phyloP scores from a whole-genome alignment of 768 basidiomycete genomes.

The Russula emetica region DNA sequence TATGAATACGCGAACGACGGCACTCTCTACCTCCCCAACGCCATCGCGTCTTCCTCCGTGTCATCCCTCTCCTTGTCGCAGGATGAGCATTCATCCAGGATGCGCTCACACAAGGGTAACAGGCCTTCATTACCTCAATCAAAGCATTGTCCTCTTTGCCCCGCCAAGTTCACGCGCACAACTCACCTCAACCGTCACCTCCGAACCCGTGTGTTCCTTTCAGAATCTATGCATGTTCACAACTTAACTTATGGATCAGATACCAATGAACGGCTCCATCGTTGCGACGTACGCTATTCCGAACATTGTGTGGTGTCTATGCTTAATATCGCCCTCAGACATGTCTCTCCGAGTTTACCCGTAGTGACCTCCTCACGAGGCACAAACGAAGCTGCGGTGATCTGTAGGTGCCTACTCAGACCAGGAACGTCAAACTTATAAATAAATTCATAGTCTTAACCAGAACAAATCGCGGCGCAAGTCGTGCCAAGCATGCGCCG shows the following conservation, averaged over 20 bases:
- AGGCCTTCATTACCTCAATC: slow-evolving; percentile 60
- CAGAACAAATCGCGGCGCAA: slow-evolving; percentile 56
- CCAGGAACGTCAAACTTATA: not conserved
- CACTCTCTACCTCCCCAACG: slow-evolving; percentile 18
- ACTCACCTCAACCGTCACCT: slow-evolving; percentile 64
- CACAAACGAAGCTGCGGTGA: slow-evolving; percentile 65
- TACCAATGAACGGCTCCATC: slow-evolving; percentile 59
- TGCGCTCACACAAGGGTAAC: slow-evolving; percentile 51
- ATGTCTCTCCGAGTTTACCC: slow-evolving; percentile 62
- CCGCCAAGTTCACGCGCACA: slow-evolving; percentile 63
- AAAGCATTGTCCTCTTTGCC: slow-evolving; percentile 58
- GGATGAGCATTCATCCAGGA: slow-evolving; percentile 40
- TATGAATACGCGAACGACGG: slow-evolving; percentile 8
- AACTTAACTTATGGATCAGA: slow-evolving; percentile 37
- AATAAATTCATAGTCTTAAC: slow-evolving; percentile 29
- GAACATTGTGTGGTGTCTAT: not conserved
- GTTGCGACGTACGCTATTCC: slow-evolving; percentile 46
- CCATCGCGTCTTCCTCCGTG: slow-evolving; percentile 24
- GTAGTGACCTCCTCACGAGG: slow-evolving; percentile 60
- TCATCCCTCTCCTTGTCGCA: slow-evolving; percentile 16
- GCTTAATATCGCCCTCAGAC: slow-evolving; percentile 37
- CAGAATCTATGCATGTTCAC: not conserved
- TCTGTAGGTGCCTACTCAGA: slow-evolving; percentile 40
- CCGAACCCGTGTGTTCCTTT: slow-evolving; percentile 50
- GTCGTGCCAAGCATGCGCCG: slow-evolving; percentile 62